These are phyloP conservation scores for Carex cristatella DNA, from an alignment of 176 grass and related monocot species.

Conservation along the genomic window DNA sequence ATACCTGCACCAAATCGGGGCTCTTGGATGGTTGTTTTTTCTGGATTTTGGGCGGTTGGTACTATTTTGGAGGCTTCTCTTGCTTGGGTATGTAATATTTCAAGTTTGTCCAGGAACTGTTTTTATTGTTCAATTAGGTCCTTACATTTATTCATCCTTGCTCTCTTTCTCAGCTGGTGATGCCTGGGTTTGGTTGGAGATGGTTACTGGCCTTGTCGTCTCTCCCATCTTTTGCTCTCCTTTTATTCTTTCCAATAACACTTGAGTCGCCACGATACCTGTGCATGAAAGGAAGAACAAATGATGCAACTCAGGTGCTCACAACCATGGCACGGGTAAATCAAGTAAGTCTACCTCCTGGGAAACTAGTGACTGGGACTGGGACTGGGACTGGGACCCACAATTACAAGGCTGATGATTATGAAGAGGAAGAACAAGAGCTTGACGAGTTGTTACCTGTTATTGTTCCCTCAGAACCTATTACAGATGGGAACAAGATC, in stretches of 20 bases:
- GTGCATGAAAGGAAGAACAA: conserved; percentile 74
- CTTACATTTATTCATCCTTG: not conserved
- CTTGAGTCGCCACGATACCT: conserved; percentile 90
- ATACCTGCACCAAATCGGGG: conserved; percentile 84
- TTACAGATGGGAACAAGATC: conserved; percentile 43
- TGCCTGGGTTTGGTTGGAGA: conserved; percentile 89
- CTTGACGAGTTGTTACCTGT: conserved; percentile 34
- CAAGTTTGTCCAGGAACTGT: not conserved
- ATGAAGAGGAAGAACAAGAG: conserved; percentile 27
- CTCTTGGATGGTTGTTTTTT: conserved; percentile 88
- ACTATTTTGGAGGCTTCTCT: conserved; percentile 97
- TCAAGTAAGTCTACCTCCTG: conserved; percentile 52
- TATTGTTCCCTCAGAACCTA: conserved; percentile 36
- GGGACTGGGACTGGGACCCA: conserved; percentile 32
- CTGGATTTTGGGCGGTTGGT: conserved; percentile 78
- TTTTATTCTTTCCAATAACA: conserved; percentile 68
- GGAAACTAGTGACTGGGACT: conserved; percentile 39
- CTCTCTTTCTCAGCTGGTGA: conserved; percentile 47
- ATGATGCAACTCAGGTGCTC: conserved; percentile 63
- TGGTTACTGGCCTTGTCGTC: conserved; percentile 83
- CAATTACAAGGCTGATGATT: not conserved
- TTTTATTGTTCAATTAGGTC: not conserved
- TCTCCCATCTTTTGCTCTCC: conserved; percentile 76
- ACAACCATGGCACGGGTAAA: conserved; percentile 74
- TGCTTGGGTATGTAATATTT: conserved; percentile 62